These are phyloP conservation scores for Gossypium davidsonii DNA, from an alignment of 441 rosid species.

Conservation along the genomic window DNA sequence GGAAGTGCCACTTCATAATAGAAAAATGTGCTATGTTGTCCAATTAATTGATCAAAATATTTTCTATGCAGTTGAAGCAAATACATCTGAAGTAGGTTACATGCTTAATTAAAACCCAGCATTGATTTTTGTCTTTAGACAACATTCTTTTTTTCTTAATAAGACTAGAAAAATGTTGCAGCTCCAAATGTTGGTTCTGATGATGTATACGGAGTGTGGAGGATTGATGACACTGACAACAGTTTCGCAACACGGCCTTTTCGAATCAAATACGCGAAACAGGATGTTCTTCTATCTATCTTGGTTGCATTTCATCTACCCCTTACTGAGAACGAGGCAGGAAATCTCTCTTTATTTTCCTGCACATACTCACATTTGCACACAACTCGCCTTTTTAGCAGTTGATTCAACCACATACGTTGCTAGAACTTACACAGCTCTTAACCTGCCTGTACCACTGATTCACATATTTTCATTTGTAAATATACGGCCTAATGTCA, in stretches of 20 bases:
- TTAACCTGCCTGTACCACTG: neutral
- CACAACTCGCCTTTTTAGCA: neutral
- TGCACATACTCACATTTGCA: neutral
- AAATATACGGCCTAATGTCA: neutral
- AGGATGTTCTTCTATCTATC: conserved; percentile 69
- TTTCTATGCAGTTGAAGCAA: neutral
- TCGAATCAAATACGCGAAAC: conserved; percentile 75
- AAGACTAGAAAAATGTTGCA: conserved; percentile 20
- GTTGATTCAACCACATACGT: neutral
- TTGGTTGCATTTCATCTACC: conserved; percentile 75
- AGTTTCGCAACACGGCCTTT: conserved; percentile 88
- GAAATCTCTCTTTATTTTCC: neutral
- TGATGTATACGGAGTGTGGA: conserved; percentile 63
- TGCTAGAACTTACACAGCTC: neutral
- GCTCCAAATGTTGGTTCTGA: conserved; percentile 56
- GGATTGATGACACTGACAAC: conserved; percentile 70
- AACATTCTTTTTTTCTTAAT: neutral
- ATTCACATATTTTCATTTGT: neutral
- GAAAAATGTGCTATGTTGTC: neutral
- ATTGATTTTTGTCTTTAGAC: neutral
- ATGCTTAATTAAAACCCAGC: neutral
- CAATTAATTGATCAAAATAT: neutral
- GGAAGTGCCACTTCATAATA: neutral
- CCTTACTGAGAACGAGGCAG: conserved; percentile 53
- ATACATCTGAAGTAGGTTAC: neutral